Conservation (phyloP, 2,329 filamentous ascomycete species). For the Paramyrothecium roridum region DNA sequence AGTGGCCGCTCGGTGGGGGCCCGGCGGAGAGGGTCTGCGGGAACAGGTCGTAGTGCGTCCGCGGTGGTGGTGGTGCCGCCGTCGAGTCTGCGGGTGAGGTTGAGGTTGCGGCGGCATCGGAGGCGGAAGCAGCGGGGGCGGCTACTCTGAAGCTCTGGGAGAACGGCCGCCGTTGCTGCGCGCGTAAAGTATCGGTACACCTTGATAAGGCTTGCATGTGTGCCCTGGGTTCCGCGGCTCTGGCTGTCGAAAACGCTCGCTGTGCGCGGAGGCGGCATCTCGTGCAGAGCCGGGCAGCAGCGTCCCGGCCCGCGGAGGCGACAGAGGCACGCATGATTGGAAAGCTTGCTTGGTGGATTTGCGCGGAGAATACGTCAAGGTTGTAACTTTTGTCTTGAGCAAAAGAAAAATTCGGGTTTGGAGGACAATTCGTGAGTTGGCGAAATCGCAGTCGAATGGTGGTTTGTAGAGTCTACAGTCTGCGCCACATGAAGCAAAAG, state of each 20-base stretch:
- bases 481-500: background rate
- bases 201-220: background rate
- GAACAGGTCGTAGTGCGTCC: constrained; percentile 84
- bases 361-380: too few species aligned
- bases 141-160: constrained; percentile 6
- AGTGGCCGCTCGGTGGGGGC: constrained; percentile 73
- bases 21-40: constrained; percentile 72
- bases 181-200: background rate
- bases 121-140: constrained; percentile 8
- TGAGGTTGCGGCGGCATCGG: constrained; percentile 7
- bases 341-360: too few species aligned
- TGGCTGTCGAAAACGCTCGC: constrained; percentile 11
- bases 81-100: background rate
- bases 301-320: constrained; percentile 19
- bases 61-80: constrained; percentile 16
- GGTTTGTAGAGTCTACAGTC: background rate
- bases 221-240: background rate
- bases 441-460: background rate
- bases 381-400: too few species aligned
- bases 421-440: background rate
- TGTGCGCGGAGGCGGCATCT: constrained; percentile 27
- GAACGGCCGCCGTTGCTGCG: background rate
- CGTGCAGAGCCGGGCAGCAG: constrained; percentile 28
- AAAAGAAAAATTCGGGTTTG: background rate
- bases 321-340: constrained; percentile 19